Evolutionary conservation across 768 basidiomycete genomes (phyloP).

Genomic region (Lactarius hatsudake): DNA sequence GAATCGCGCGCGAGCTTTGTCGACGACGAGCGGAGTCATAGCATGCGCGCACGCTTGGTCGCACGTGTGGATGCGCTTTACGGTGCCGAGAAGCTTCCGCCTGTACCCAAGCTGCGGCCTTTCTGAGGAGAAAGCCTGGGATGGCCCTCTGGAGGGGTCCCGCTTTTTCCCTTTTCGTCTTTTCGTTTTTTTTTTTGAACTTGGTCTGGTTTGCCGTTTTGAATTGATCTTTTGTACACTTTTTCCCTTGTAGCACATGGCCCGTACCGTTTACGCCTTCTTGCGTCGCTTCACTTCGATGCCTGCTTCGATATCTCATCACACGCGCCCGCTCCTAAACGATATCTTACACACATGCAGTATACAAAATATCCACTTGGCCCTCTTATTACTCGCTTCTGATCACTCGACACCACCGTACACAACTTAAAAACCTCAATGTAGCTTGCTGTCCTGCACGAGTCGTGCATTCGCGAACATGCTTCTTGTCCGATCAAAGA

Average conservation of each 20-base stretch:
- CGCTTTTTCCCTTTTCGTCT: neutral
- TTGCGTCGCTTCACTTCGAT: neutral
- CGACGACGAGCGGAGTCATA: conserved; percentile 16
- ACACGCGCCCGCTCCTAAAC: neutral
- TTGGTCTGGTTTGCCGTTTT: neutral
- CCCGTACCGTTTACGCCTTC: neutral
- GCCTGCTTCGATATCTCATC: neutral
- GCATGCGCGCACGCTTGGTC: conserved; percentile 18
- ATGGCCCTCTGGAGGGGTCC: neutral
- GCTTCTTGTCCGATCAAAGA: neutral
- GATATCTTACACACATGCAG: neutral
- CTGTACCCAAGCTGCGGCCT: conserved; percentile 22
- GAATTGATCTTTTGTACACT: neutral
- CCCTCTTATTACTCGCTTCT: neutral
- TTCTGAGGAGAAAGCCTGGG: neutral
- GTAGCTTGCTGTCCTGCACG: neutral
- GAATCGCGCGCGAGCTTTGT: conserved; percentile 18
- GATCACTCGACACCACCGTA: neutral
- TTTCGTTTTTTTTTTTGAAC: neutral
- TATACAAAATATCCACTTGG: neutral
- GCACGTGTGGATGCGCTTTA: conserved; percentile 17
- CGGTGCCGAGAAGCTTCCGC: conserved; percentile 7
- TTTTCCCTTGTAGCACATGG: neutral
- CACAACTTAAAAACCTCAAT: neutral
- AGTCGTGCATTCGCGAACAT: neutral